Conservation (phyloP, 2,329 filamentous ascomycete genomes). For the Stachybotrys echinatus region DNA sequence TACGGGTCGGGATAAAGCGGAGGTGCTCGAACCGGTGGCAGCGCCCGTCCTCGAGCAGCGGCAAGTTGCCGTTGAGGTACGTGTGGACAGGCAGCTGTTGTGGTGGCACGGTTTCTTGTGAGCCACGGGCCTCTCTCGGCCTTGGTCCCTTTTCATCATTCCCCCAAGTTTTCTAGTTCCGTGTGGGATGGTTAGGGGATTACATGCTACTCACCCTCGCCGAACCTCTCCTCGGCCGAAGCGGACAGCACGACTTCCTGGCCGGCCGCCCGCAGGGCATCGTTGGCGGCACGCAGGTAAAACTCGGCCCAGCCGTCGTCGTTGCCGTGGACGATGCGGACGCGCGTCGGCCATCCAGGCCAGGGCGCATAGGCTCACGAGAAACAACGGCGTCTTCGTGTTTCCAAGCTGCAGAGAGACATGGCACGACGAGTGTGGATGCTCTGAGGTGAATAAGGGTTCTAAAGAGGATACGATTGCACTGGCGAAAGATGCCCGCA, state of each 20-base stretch:
- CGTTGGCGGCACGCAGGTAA: slow-evolving; percentile 56
- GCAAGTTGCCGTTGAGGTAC: too few species aligned
- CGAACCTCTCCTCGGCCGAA: slow-evolving; percentile 64
- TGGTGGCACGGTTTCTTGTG: slow-evolving; percentile 52
- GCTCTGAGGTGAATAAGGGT: too few species aligned
- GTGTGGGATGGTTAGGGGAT: too few species aligned
- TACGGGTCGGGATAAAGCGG: too few species aligned
- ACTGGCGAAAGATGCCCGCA: too few species aligned
- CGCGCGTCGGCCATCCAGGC: slow-evolving; percentile 20
- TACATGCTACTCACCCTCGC: slow-evolving; percentile 47
- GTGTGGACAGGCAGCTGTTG: too few species aligned
- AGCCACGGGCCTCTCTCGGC: slow-evolving; percentile 32
- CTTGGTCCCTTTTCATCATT: neutral
- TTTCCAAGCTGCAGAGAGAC: too few species aligned
- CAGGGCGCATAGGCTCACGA: slow-evolving; percentile 16
- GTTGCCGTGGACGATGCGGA: slow-evolving; percentile 60
- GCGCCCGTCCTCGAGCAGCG: too few species aligned
- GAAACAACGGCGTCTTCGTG: slow-evolving; percentile 19
- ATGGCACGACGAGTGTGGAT: too few species aligned
- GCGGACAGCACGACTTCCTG: slow-evolving; percentile 60
- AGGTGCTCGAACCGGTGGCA: too few species aligned
- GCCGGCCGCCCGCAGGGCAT: slow-evolving; percentile 47
- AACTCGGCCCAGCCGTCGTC: slow-evolving; percentile 71
- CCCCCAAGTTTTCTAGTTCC: neutral
- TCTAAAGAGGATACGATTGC: too few species aligned